Base-by-base conservation (phyloP, 768 basidiomycete genomes). In the Suillus alpinus region DNA sequence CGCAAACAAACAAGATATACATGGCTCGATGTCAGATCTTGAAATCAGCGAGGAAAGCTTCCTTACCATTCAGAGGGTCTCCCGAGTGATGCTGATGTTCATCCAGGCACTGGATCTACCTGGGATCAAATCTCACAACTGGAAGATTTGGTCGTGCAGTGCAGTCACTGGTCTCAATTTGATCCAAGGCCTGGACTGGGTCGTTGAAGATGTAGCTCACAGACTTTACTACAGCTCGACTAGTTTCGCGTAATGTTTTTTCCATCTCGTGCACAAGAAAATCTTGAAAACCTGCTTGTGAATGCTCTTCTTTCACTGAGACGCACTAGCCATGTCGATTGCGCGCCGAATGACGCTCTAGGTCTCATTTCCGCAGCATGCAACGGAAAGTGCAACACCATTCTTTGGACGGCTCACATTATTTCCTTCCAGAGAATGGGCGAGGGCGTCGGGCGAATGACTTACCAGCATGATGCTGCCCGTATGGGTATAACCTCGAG, bases 1-100 rank as follows among this genome's bases (percentile, higher is more conserved):
- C 71, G 97, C 97, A 32, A 99, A 99, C 77, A 99, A 99, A 75
- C 95, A 97, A 71, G 97, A 99, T 77, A 84, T 98, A 60, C 83
- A 84, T 60, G 92, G 94, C 53, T 90, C 94, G 0, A 86, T 98
- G 87, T 83, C 84, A 36, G 84, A 87, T 63, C 72, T 76, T 36
- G 94, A 97, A 76, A 97, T 98, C 65, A 81, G 86, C 62, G 82
- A 92, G 70, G 95, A 92, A 73, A 73, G 89, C 79, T 55, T 55
- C 59, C 49, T 53, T 59, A 50, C 58, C 36, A 49, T 59, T 55
- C 23, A 50, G 18, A 50, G 20, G 6, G 29, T 59, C 29, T 13
- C 18, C 34, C 3, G 34, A 36, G 18, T 41, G 40, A 36, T 60
- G 34, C 29, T 60, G 8, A 18, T 44, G 53, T 56, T 41, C 52